A percentile compares a stretch with the other conserved stretches of the same genome.
Evolutionary conservation across 1,284 basidiomycete species (phyloP).

Genomic region (Ustilago loliicola): DNA sequence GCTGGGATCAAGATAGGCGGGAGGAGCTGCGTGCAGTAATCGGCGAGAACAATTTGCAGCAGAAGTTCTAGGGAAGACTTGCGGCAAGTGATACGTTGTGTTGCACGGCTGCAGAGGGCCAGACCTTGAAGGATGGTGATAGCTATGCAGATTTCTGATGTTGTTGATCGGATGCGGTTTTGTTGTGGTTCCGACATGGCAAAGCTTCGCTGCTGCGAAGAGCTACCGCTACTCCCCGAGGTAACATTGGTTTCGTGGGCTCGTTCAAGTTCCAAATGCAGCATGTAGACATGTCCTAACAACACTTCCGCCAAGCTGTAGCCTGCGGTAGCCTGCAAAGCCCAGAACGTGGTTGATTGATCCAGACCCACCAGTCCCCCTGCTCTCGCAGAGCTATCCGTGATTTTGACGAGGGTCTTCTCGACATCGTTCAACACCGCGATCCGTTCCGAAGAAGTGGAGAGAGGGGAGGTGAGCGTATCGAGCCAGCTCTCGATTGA

Average conservation of each 20-base stretch:
- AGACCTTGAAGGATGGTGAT: conserved; percentile 53
- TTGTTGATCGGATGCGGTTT: conserved; percentile 22
- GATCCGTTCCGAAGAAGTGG: conserved; percentile 35
- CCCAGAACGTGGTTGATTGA: conserved; percentile 38
- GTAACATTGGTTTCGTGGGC: conserved; percentile 17
- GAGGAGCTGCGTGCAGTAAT: conserved; percentile 43
- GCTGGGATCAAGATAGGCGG: conserved; percentile 36
- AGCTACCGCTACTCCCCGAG: neutral
- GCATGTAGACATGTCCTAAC: conserved; percentile 32
- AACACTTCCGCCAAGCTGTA: conserved; percentile 43
- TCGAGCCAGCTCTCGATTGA: conserved; percentile 39
- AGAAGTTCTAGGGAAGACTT: conserved; percentile 46
- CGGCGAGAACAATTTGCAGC: conserved; percentile 38
- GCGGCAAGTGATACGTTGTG: conserved; percentile 35
- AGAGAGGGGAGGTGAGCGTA: conserved; percentile 38
- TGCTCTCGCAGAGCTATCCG: neutral
- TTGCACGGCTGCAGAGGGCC: conserved; percentile 35
- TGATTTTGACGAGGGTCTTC: conserved; percentile 32
- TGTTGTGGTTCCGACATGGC: conserved; percentile 19
- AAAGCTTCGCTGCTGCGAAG: neutral
- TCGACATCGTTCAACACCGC: conserved; percentile 42
- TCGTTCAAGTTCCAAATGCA: conserved; percentile 40
- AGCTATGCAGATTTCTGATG: conserved; percentile 38
- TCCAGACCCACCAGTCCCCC: conserved; percentile 15
- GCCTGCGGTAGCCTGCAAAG: conserved; percentile 31